A percentile compares a stretch with the other conserved stretches of the same genome.
These are phyloP conservation scores for Neurospora sp. DNA, from an alignment of 2,329 filamentous ascomycete species.

Conservation along the genomic window DNA sequence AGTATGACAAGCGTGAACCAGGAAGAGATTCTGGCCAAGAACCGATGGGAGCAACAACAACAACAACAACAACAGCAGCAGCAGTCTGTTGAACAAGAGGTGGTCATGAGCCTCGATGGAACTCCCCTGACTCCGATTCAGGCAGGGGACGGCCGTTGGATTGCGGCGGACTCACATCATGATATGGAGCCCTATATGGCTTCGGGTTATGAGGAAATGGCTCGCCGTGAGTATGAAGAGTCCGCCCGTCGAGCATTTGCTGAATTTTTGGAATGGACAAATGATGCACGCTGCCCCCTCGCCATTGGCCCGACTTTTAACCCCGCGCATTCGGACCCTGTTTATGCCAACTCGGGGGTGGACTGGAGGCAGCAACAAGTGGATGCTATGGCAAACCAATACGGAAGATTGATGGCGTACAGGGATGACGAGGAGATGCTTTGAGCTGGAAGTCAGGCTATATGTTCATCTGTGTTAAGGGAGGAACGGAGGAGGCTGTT, in stretches of 20 bases:
- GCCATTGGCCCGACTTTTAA: constrained; percentile 12
- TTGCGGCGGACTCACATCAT: constrained; percentile 23
- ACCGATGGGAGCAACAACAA: constrained; percentile 49
- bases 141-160: constrained; percentile 44
- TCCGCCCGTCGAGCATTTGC: constrained; percentile 28
- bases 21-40: constrained; percentile 47
- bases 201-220: constrained; percentile 66
- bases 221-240: constrained; percentile 53
- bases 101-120: constrained; percentile 44
- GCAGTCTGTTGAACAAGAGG: constrained; percentile 15
- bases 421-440: constrained; percentile 16
- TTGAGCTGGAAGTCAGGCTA: constrained; percentile 1
- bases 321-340: constrained; percentile 46
- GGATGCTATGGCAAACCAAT: constrained; percentile 53
- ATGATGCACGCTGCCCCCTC: constrained; percentile 31
- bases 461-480: background rate
- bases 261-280: constrained; percentile 22
- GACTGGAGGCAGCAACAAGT: constrained; percentile 34
- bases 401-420: constrained; percentile 41
- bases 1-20: constrained; percentile 44
- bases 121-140: constrained; percentile 41
- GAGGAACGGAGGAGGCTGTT: background rate
- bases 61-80: constrained; percentile 32
- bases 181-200: constrained; percentile 76
- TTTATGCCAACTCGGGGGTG: constrained; percentile 41